Base-by-base conservation (phyloP, 768 basidiomycete genomes). In the Lactarius deliciosus region DNA sequence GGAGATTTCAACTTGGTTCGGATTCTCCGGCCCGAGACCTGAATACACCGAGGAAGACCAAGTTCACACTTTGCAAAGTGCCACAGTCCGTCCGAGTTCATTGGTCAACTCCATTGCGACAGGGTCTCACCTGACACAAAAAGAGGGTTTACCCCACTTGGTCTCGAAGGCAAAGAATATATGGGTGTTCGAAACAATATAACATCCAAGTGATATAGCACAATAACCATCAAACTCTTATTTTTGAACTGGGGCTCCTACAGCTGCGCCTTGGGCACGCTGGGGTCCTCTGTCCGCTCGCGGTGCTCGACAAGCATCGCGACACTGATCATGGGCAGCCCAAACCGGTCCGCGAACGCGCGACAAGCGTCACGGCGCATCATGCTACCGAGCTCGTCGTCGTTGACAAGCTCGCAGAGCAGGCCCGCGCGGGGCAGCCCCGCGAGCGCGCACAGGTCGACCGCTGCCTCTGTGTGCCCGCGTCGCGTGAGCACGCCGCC, bases 381-480 rank as follows among this genome's bases (percentile, higher is more conserved):
- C 97, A 99, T 99, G 18, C 83, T 87, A 0, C 97, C 97, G 71
- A 84, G 78, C 16, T 83, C 84, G 75, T 98, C 89, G 70, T 98
- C 94, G 63, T 98, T 96, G 18, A 98, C 95, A 43, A 98, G 79
- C 76, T 99, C 97, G 74, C 97, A 98, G 40, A 99, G 83, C 0
- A 98, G 81, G 7, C 95, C 96, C 0, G 88, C 92, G 5, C 79
- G 78, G 4, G 85, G 83, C 64, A 83, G 84, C 55, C 83, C 82
- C 3, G 94, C 87, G 54, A 98, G 80, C 55, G 77, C 75, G 75
- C 96, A 98, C 7, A 99, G 80, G 70, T 99, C 97, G 57, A 96
- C 83, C 6, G 85, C 88, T 57, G 90, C 84, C 76, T 99, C 97
- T 0, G 97, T 99, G 79, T 99, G 97, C 0, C 97, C 97, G 72